Base-by-base conservation (phyloP, 2,329 filamentous ascomycete species). In the Stagonosporopsis vannaccii region DNA sequence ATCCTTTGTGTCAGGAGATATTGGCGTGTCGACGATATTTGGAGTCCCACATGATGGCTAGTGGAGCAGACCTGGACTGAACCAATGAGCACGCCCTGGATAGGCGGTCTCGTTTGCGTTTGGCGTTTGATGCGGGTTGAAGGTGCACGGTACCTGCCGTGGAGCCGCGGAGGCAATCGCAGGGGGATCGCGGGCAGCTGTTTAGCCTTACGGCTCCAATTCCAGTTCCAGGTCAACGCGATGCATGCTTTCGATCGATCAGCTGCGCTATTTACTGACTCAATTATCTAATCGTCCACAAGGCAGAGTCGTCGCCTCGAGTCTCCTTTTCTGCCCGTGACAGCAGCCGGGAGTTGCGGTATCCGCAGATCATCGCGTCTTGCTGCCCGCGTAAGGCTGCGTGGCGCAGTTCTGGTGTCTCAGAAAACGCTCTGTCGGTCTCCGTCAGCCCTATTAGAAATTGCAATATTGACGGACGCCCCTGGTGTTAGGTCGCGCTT, bases 381-480 rank as follows among this genome's bases (percentile, higher is more conserved):
- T 51, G 28, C 26, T 40, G 28, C 33, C 36, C 40, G 41, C 42
- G 53, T 45, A 42, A 51, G 53, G 47, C 48, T 47, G 53, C 25
- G 47, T 41, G 47, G 47, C 42, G 42, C 47, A 51, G 47, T 33
- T 41, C 40, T 44, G 20, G 17, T 44, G 42, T 44, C 40, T 50
- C 36, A 39, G 52, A 28, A 36, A 41, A 35, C 36, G 33, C 45
- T 37, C 35, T 50, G 32, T 49, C 40, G 33, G 51, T 40, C 45
- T 37, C 42, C 36, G 53, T 51, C 53, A 51, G 53, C 53, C 53
- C 53, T 56, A 56, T 51, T 43, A 28, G 42, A 47, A 39, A 43
- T 51, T 51, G 36, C 42, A 46, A 56, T 45, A 42, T 45, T 37
- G 17, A 42, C 32, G 13, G 30, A 46, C n/a, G 23, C 6, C 53